phyloP scores from a whole-genome alignment of 75 land plant genomes.

The Chamaecyparis obtusa region DNA sequence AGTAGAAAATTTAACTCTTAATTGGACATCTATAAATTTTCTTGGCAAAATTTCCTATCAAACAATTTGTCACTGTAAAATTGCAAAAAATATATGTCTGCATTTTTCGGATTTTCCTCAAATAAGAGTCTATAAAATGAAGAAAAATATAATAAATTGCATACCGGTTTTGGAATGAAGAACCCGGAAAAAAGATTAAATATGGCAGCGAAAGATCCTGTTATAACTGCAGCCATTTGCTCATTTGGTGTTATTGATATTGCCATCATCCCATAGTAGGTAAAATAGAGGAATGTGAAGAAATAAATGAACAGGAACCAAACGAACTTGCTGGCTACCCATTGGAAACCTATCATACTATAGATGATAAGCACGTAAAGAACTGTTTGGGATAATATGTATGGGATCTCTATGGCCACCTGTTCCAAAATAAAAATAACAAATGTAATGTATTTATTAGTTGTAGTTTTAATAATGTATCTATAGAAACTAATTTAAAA shows the following conservation, averaged over 20 bases:
- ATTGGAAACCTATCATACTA: conserved; percentile 34
- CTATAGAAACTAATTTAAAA: neutral
- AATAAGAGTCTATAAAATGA: neutral
- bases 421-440: conserved; percentile 12
- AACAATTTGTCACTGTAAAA: neutral
- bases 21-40: no score
- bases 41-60: no score
- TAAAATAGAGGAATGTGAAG: conserved; percentile 50
- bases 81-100: neutral
- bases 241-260: conserved; percentile 54
- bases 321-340: conserved; percentile 38
- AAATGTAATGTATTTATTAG: neutral
- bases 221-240: conserved; percentile 42
- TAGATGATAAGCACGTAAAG: conserved; percentile 32
- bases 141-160: neutral
- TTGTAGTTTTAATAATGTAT: no score
- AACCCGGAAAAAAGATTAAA: conserved; percentile 63
- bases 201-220: conserved; percentile 31
- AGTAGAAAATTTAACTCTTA: no score
- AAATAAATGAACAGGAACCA: conserved; percentile 43
- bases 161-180: conserved; percentile 55
- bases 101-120: neutral
- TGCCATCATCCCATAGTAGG: conserved; percentile 63
- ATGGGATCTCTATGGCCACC: conserved; percentile 48
- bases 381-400: conserved; percentile 29